phyloP scores from a whole-genome alignment of 2,329 filamentous ascomycete species.

The Hymenoscyphus albidus region DNA sequence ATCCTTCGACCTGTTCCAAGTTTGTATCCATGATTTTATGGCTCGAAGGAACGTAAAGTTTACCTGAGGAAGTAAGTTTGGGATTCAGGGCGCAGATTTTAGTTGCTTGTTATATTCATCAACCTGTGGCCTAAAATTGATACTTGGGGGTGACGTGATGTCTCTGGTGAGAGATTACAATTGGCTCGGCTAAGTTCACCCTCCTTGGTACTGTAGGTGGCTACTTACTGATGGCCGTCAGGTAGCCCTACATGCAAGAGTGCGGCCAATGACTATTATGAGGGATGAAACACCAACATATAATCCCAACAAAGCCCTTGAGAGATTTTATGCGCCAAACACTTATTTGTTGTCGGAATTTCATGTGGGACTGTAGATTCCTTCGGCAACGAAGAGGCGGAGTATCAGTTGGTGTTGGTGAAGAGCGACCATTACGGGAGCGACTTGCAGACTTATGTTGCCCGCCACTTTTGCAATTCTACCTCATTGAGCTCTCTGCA shows the following conservation, averaged over 20 bases:
- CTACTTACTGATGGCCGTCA: not conserved
- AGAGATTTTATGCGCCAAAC: not conserved
- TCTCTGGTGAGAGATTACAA: not conserved
- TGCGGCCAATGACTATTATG: not conserved
- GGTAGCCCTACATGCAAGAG: not conserved
- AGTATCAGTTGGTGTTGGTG: no score
- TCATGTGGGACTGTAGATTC: no score
- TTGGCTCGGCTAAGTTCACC: not conserved
- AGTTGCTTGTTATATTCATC: not conserved
- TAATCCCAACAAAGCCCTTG: not conserved
- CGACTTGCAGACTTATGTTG: not conserved
- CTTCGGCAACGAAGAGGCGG: no score
- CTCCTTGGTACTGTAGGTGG: not conserved
- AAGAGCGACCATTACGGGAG: not conserved
- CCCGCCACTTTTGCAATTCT: not conserved
- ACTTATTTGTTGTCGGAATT: no score
- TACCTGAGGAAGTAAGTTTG: not conserved
- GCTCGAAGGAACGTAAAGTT: not conserved
- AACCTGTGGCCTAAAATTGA: not conserved
- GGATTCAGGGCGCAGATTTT: not conserved
- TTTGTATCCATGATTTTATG: not conserved
- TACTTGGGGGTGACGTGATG: not conserved
- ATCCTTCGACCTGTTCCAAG: constrained; percentile 3
- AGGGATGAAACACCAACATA: not conserved
- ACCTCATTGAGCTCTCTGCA: not conserved